These are phyloP conservation scores for Fomitopsis pulvina DNA, from an alignment of 768 basidiomycete genomes.

Conservation along the genomic window DNA sequence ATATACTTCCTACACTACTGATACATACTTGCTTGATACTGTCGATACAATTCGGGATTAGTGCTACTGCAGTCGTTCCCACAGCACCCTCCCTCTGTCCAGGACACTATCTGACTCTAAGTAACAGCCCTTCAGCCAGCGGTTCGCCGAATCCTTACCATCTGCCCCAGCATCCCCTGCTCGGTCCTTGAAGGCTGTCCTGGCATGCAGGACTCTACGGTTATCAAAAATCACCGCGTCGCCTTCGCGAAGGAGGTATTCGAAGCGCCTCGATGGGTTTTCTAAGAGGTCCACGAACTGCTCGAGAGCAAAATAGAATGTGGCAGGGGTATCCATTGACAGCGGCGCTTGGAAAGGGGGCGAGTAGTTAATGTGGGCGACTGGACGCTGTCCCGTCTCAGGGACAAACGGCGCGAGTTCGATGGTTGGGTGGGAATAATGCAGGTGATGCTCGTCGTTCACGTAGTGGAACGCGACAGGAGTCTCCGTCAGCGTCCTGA, in stretches of 20 bases:
- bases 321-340: constrained; percentile 40
- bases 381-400: constrained; percentile 15
- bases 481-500: constrained; percentile 48
- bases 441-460: constrained; percentile 83
- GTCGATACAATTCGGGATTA: no score
- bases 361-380: constrained; percentile 81
- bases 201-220: constrained; percentile 79
- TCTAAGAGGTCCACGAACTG: constrained; percentile 56
- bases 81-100: constrained; percentile 45
- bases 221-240: constrained; percentile 93
- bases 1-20: no score
- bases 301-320: constrained; percentile 57
- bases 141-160: constrained; percentile 32
- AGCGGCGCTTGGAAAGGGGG: constrained; percentile 93
- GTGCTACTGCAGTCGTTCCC: neutral
- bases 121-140: constrained; percentile 92
- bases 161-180: constrained; percentile 31
- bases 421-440: constrained; percentile 68
- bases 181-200: constrained; percentile 61
- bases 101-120: constrained; percentile 60
- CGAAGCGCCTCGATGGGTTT: constrained; percentile 41
- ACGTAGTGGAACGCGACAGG: constrained; percentile 88
- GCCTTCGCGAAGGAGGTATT: constrained; percentile 70
- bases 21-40: no score
- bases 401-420: constrained; percentile 36